Percentiles rank a stretch among this genome's conserved stretches.
Conservation (phyloP, 768 basidiomycete genomes). For the Termitomyces sp. region DNA sequence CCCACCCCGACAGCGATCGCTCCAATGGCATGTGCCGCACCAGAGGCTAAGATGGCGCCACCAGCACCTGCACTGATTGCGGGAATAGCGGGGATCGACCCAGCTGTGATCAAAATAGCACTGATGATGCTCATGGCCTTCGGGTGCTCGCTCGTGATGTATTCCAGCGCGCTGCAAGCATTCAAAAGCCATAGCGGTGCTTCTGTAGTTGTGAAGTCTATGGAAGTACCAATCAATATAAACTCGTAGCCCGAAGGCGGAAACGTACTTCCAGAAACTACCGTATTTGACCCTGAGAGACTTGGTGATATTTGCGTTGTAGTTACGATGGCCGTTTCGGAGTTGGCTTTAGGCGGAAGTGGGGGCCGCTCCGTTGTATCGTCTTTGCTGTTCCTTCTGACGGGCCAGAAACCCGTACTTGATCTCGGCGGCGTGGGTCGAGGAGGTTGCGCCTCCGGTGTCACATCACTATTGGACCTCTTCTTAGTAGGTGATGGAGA, state of each 20-base stretch:
- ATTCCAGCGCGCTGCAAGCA: constrained; percentile 72
- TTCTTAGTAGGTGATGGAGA: neutral
- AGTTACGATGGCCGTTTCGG: constrained; percentile 18
- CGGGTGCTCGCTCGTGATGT: constrained; percentile 71
- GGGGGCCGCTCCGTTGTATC: constrained; percentile 24
- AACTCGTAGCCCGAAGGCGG: neutral
- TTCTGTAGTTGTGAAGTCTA: constrained; percentile 41
- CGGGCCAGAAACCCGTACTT: constrained; percentile 21
- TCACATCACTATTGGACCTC: constrained; percentile 3
- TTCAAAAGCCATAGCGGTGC: constrained; percentile 77
- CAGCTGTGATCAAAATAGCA: constrained; percentile 76
- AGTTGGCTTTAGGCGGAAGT: constrained; percentile 23
- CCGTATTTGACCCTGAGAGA: constrained; percentile 14
- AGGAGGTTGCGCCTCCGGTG: too few relatives aligned
- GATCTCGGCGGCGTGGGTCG: constrained; percentile 13
- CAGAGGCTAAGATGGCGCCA: constrained; percentile 68
- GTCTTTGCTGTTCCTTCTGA: constrained; percentile 18
- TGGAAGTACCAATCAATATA: constrained; percentile 11
- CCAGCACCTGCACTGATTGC: constrained; percentile 66
- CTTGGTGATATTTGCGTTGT: constrained; percentile 4
- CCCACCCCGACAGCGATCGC: constrained; percentile 77
- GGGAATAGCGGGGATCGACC: constrained; percentile 70
- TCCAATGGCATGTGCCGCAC: constrained; percentile 74
- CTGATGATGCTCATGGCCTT: constrained; percentile 70
- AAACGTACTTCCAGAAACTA: constrained; percentile 16